phyloP scores from a whole-genome alignment of 257 asterid genomes.

The Cordia subcordata region DNA sequence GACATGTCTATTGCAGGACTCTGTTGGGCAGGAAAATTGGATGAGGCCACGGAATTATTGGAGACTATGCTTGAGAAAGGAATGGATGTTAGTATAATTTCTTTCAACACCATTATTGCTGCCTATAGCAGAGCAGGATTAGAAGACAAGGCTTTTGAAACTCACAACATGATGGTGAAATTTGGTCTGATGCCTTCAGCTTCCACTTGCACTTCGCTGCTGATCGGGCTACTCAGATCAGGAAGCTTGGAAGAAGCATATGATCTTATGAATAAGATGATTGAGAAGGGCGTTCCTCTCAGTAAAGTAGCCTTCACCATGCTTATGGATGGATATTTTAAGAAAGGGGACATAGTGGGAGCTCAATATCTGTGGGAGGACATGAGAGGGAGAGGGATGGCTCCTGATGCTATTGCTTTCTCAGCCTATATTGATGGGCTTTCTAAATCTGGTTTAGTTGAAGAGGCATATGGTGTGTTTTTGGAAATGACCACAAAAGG shows the following conservation, averaged over 20 bases:
- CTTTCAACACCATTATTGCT: slow-evolving; percentile 72
- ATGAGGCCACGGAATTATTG: slow-evolving; percentile 59
- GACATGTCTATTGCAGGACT: slow-evolving; percentile 59
- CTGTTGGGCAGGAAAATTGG: slow-evolving; percentile 79
- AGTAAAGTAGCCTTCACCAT: slow-evolving; percentile 65
- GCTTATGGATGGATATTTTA: slow-evolving; percentile 72
- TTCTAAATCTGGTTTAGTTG: slow-evolving; percentile 55
- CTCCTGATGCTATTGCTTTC: slow-evolving; percentile 88
- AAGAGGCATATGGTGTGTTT: slow-evolving; percentile 50
- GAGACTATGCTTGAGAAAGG: slow-evolving; percentile 71
- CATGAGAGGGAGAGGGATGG: slow-evolving; percentile 63
- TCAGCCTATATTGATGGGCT: slow-evolving; percentile 84
- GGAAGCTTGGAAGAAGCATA: slow-evolving; percentile 71
- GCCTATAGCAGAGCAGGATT: slow-evolving; percentile 69
- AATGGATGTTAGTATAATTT: slow-evolving; percentile 53
- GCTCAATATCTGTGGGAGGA: slow-evolving; percentile 77
- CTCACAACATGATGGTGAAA: slow-evolving; percentile 52
- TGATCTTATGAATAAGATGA: slow-evolving; percentile 55
- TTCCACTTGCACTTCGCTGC: slow-evolving; percentile 68
- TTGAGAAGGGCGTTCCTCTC: slow-evolving; percentile 55
- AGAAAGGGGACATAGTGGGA: slow-evolving; percentile 58
- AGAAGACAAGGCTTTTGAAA: slow-evolving; percentile 63
- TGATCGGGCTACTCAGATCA: slow-evolving; percentile 51
- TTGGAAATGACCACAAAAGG: slow-evolving; percentile 52
- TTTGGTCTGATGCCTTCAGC: slow-evolving; percentile 74